Percentiles rank a stretch among this genome's conserved stretches.
phyloP scores from a whole-genome alignment of 495 filamentous ascomycete species.

The Niebla homalea region DNA sequence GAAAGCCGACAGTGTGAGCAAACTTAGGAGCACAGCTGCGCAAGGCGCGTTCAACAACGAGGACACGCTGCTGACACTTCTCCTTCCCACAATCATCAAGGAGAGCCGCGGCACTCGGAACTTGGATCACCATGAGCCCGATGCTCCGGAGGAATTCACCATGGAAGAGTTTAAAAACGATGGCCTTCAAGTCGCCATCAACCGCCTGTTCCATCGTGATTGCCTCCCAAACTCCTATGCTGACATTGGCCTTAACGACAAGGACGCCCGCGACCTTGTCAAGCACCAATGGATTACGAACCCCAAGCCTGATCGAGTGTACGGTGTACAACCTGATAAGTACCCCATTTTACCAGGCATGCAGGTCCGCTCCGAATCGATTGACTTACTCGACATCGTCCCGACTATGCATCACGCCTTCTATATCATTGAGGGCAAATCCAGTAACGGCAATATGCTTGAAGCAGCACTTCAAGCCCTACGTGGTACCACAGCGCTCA shows the following conservation, averaged over 20 bases:
- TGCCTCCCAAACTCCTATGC: neutral
- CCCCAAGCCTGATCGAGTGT: neutral
- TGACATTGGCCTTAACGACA: neutral
- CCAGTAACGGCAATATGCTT: neutral
- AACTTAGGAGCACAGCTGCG: no score
- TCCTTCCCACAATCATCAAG: no score
- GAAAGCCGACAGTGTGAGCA: no score
- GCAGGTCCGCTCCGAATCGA: neutral
- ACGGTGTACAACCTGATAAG: neutral
- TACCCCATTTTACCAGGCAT: neutral
- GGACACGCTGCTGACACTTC: no score
- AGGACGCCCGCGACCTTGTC: neutral
- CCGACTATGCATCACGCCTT: neutral
- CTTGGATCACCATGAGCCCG: no score
- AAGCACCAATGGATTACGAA: neutral
- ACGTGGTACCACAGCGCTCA: neutral
- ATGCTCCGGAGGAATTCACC: no score
- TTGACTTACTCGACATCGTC: neutral
- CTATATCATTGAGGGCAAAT: constrained; percentile 3
- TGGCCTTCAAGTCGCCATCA: neutral
- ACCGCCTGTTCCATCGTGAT: neutral
- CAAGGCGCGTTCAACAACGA: no score
- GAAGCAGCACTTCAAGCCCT: neutral
- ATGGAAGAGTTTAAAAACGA: neutral
- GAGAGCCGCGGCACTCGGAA: no score